A percentile compares a stretch with the other conserved stretches of the same genome.
Evolutionary conservation across 768 basidiomycete genomes (phyloP).

Genomic region (Panellus pusillus): DNA sequence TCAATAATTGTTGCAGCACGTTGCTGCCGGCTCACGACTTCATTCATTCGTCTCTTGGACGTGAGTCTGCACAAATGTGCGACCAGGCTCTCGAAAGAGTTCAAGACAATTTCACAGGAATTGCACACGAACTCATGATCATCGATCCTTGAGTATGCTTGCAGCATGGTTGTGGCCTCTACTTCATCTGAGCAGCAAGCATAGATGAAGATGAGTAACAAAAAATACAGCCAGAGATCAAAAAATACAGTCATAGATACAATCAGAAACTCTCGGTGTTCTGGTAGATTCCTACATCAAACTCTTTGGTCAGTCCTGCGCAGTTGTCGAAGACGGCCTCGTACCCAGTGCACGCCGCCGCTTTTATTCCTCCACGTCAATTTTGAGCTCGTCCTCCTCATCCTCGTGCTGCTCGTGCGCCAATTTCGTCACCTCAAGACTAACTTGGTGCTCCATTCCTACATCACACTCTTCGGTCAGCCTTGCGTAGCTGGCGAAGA

Average conservation of each 20-base stretch:
- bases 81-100: constrained; percentile 49
- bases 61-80: constrained; percentile 46
- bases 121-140: constrained; percentile 50
- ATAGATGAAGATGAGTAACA: constrained; percentile 18
- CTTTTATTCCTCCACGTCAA: constrained; percentile 6
- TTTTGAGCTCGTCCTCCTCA: constrained; percentile 2
- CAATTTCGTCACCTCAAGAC: no score
- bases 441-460: no score
- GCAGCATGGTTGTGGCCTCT: constrained; percentile 45
- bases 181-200: constrained; percentile 35
- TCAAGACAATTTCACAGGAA: constrained; percentile 54
- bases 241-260: background rate
- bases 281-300: constrained; percentile 22
- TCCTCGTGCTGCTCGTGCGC: no score
- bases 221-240: background rate
- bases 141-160: constrained; percentile 49
- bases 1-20: no score
- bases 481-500: background rate
- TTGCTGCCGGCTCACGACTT: background rate
- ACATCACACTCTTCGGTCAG: background rate
- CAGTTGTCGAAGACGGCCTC: background rate
- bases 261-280: constrained; percentile 20
- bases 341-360: constrained; percentile 18
- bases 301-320: background rate
- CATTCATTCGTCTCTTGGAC: constrained; percentile 27